Base-by-base conservation (phyloP, 805 yeast species). In the Candida endomychidarum region DNA sequence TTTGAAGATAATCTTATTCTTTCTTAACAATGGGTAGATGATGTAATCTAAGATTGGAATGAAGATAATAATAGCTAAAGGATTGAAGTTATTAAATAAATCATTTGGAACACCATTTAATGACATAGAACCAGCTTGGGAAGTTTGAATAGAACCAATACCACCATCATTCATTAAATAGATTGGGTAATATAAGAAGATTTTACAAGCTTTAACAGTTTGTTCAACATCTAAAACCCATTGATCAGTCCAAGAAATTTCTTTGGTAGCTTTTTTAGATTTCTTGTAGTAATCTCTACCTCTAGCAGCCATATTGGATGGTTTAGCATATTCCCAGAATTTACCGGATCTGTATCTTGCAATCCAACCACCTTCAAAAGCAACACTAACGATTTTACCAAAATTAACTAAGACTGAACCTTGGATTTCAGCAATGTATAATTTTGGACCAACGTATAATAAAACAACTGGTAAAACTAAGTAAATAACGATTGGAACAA, bases 21-120 rank as follows among this genome's bases (percentile, higher is more conserved):
- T 70, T 54, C 78, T 65, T 36, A 75, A 54, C 3, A 58, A 24
- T 44, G 81, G 81, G 49, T 76, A 76, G n/a, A 77, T 26, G 15
- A 57, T 37, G 45, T 67, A 59, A 51, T 77, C 78, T 50, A 75
- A 61, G 35, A 76, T 60, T 44, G 81, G 81, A 42, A 76, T 67
- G 43, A 72, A 59, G 35, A 75, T 62, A 45, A 76, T 73, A 49
- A 76, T 77, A 12, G 80, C 69, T 43, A 76, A 63, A 32, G 78
- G 79, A 49, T 77, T 76, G 61, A 77, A 74, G 51, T 74, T 75
- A 47, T 62, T 68, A 60, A 75, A 72, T 50, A 76, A 66, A 63
- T 77, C 81, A 51, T 76, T 76, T 43, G 80, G 80, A 49, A 77
- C 77, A 34, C 78, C 77, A 21, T 72, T 59, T 21, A 74, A 61